Evolutionary conservation across 495 filamentous ascomycete genomes (phyloP).

Genomic region (Daldinia childiae): DNA sequence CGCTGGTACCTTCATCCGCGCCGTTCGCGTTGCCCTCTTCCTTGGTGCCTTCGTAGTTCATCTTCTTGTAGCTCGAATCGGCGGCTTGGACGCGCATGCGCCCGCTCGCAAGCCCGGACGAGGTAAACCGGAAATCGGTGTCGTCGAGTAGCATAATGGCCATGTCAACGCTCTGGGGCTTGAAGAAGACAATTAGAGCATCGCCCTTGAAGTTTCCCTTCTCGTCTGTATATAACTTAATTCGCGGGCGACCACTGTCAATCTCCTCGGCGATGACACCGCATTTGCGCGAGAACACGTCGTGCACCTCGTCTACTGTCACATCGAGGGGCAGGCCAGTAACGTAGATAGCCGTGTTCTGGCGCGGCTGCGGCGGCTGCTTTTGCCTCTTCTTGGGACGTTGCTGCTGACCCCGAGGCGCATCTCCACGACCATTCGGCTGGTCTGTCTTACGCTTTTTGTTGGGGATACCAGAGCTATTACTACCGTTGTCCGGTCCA

Average conservation of each 20-base stretch:
- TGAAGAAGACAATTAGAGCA: slow-evolving; percentile 91
- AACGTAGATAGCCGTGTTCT: slow-evolving; percentile 92
- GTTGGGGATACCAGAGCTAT: slow-evolving; percentile 46
- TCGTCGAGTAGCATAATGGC: slow-evolving; percentile 94
- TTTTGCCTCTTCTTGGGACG: slow-evolving; percentile 46
- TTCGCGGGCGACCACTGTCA: slow-evolving; percentile 81
- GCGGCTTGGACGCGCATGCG: slow-evolving; percentile 85
- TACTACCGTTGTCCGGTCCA: slow-evolving; percentile 48
- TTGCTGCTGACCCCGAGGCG: slow-evolving; percentile 31
- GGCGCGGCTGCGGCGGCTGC: slow-evolving; percentile 58
- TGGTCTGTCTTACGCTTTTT: slow-evolving; percentile 80
- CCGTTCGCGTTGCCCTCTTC: slow-evolving; percentile 44
- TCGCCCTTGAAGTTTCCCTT: slow-evolving; percentile 90
- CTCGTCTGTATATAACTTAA: slow-evolving; percentile 92
- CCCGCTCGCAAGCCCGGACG: slow-evolving; percentile 57
- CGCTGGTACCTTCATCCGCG: slow-evolving; percentile 47
- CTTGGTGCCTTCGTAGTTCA: slow-evolving; percentile 52
- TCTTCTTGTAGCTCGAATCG: slow-evolving; percentile 88
- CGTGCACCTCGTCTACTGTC: slow-evolving; percentile 78
- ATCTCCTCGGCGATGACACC: slow-evolving; percentile 96
- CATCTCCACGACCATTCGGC: slow-evolving; percentile 49
- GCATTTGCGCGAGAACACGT: slow-evolving; percentile 83
- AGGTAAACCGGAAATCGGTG: slow-evolving; percentile 77
- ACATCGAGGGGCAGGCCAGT: slow-evolving; percentile 83
- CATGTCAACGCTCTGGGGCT: slow-evolving; percentile 85